phyloP scores from a whole-genome alignment of 2,329 filamentous ascomycete genomes.

The Stachybotrys elegans region DNA sequence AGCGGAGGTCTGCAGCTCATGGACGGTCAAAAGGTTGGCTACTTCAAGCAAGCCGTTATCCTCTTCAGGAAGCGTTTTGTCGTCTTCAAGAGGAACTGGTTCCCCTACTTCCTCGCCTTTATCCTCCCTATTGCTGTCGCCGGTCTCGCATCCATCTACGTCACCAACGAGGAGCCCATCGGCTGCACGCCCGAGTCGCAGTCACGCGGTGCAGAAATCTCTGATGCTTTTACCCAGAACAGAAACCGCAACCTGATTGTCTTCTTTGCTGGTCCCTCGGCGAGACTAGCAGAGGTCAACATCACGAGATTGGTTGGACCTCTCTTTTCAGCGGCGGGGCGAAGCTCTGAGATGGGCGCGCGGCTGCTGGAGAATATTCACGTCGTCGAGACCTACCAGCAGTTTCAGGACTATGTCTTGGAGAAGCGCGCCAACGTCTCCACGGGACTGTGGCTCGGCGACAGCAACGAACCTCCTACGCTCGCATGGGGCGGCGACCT shows the following conservation, averaged over 20 bases:
- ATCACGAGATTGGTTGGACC: conserved; percentile 33
- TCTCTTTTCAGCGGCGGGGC: conserved; percentile 25
- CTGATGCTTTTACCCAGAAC: conserved; percentile 33
- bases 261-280: conserved; percentile 28
- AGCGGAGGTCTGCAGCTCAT: conserved; percentile 46
- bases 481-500: conserved; percentile 67
- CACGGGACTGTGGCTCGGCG: conserved; percentile 72
- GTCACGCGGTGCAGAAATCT: conserved; percentile 33
- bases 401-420: conserved; percentile 64
- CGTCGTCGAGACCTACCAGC: conserved; percentile 56
- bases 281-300: conserved; percentile 27
- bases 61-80: conserved; percentile 74
- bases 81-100: conserved; percentile 71
- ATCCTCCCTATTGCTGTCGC: conserved; percentile 75
- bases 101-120: conserved; percentile 71
- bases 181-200: conserved; percentile 48
- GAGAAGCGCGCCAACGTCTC: conserved; percentile 62
- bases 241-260: conserved; percentile 15
- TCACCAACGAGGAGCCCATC: conserved; percentile 49
- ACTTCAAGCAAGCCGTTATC: conserved; percentile 64
- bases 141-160: conserved; percentile 71
- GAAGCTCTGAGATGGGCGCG: conserved; percentile 11
- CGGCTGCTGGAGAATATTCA: conserved; percentile 30
- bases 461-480: conserved; percentile 53
- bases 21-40: conserved; percentile 65